Evolutionary conservation across 108 stramenopile species (phyloP).

Genomic region (Bacterosira constricta): DNA sequence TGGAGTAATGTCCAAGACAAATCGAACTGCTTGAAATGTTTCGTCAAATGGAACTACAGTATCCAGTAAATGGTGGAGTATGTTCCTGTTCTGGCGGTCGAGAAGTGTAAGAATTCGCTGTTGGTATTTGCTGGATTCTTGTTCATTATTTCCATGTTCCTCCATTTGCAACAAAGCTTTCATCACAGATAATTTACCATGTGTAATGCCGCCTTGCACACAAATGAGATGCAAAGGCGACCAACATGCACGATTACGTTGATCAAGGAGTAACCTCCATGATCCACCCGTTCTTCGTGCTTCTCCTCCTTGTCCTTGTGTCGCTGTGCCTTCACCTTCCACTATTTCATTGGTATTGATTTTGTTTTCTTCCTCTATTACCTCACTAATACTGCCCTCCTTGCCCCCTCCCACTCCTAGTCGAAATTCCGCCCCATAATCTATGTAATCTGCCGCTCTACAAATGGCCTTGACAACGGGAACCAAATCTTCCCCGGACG

Average conservation of each 20-base stretch:
- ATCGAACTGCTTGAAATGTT: slow-evolving; percentile 17
- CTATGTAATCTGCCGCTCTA: slow-evolving; percentile 30
- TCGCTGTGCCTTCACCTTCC: neutral
- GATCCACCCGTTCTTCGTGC: slow-evolving; percentile 10
- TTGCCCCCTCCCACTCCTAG: neutral
- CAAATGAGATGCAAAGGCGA: slow-evolving; percentile 44
- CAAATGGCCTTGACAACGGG: slow-evolving; percentile 22
- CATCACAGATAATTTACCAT: slow-evolving; percentile 12
- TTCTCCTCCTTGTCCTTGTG: neutral
- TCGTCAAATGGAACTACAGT: slow-evolving; percentile 15
- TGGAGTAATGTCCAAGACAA: slow-evolving; percentile 2
- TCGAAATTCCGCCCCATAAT: slow-evolving; percentile 17
- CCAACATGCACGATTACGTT: slow-evolving; percentile 27
- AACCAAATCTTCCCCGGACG: slow-evolving; percentile 17
- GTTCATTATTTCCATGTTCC: slow-evolving; percentile 5
- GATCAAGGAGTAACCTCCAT: slow-evolving; percentile 37
- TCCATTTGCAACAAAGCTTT: slow-evolving; percentile 24
- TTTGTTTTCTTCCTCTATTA: neutral
- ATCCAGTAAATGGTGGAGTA: slow-evolving; percentile 37
- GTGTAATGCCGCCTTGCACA: slow-evolving; percentile 30
- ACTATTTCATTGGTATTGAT: neutral
- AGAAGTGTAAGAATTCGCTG: slow-evolving; percentile 18
- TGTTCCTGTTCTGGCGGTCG: slow-evolving; percentile 37
- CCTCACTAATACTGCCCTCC: slow-evolving; percentile 8
- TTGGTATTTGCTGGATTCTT: neutral